These are phyloP conservation scores for Moniliella sp. DNA, from an alignment of 1,284 basidiomycete genomes.

Conservation along the genomic window DNA sequence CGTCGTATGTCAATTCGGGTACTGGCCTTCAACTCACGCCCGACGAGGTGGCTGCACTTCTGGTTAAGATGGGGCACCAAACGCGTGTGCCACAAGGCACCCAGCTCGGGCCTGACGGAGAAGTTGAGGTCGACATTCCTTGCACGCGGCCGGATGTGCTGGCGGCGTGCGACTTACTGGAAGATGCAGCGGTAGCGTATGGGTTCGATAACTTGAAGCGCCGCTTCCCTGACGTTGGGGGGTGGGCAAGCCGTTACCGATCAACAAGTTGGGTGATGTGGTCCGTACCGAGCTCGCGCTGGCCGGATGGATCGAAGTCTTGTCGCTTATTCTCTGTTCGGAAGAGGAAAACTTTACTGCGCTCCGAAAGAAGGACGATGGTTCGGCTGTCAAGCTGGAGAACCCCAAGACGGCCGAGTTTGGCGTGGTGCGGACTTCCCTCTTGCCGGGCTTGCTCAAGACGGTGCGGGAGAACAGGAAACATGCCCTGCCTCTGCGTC, in stretches of 20 bases:
- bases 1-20: constrained; percentile 83
- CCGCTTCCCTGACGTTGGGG: constrained; percentile 81
- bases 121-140: constrained; percentile 54
- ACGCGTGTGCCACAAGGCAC: too few species aligned
- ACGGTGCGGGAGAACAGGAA: constrained; percentile 87
- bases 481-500: constrained; percentile 68
- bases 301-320: constrained; percentile 82
- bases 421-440: constrained; percentile 84
- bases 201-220: constrained; percentile 90
- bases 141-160: constrained; percentile 84
- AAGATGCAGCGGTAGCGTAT: constrained; percentile 89
- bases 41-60: constrained; percentile 45
- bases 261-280: constrained; percentile 75
- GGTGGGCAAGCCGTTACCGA: constrained; percentile 68
- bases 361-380: constrained; percentile 65
- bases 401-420: constrained; percentile 96
- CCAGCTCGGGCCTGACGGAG: too few species aligned
- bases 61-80: constrained; percentile 48
- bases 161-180: constrained; percentile 94
- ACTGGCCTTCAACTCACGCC: constrained; percentile 57
- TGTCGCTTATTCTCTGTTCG: constrained; percentile 88
- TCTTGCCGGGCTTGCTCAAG: constrained; percentile 85
- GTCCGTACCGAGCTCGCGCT: constrained; percentile 73
- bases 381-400: constrained; percentile 67
- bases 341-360: constrained; percentile 93